These are phyloP conservation scores for Rhytidhysteron rufulum DNA, from an alignment of 2,329 filamentous ascomycete genomes.

Conservation along the genomic window DNA sequence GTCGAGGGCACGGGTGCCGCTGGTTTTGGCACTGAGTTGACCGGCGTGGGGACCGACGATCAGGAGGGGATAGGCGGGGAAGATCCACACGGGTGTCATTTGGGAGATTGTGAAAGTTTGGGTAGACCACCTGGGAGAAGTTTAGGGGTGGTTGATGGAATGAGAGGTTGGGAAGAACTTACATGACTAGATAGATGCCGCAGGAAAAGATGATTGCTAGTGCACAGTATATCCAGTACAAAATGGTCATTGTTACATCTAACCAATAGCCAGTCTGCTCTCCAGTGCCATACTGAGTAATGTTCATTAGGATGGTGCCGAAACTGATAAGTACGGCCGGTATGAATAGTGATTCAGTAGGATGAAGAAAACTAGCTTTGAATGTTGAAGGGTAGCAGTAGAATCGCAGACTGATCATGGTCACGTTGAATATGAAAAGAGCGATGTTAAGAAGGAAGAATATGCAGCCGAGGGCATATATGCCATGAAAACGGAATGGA, in stretches of 20 bases:
- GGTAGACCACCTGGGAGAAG: constrained; percentile 54
- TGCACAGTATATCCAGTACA: constrained; percentile 72
- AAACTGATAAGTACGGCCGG: constrained; percentile 66
- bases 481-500: constrained; percentile 40
- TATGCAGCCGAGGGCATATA: constrained; percentile 46
- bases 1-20: constrained; percentile 41
- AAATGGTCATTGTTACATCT: constrained; percentile 54
- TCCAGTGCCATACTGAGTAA: constrained; percentile 66
- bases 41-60: constrained; percentile 71
- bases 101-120: constrained; percentile 69
- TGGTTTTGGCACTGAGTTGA: constrained; percentile 49
- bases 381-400: constrained; percentile 67
- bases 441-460: constrained; percentile 49
- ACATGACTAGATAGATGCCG: constrained; percentile 71
- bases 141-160: constrained; percentile 1
- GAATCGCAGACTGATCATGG: constrained; percentile 66
- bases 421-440: constrained; percentile 68
- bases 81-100: constrained; percentile 88
- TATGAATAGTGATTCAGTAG: constrained; percentile 74
- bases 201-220: constrained; percentile 66
- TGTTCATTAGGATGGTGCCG: constrained; percentile 61
- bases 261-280: constrained; percentile 55
- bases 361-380: constrained; percentile 67
- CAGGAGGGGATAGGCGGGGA: constrained; percentile 77
- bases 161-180: constrained; percentile 42